phyloP scores from a whole-genome alignment of 108 stramenopile genomes.

The Conticribra weissflogii region DNA sequence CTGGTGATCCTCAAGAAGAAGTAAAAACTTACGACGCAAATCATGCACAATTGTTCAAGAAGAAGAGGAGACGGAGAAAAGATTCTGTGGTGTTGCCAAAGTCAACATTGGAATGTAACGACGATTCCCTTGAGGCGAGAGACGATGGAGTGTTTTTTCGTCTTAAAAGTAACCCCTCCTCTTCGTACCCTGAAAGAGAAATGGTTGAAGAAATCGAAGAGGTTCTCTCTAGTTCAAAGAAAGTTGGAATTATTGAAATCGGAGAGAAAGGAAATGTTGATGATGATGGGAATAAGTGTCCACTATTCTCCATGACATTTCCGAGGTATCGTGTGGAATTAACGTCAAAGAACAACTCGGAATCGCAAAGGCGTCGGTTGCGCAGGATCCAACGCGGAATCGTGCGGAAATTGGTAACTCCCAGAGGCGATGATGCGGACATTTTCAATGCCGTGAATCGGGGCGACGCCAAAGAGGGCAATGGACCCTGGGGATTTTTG shows the following conservation, averaged over 20 bases:
- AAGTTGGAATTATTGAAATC: no score
- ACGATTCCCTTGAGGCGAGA: no score
- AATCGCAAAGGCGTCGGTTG: conserved; percentile 19
- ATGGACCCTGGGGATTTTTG: conserved; percentile 14
- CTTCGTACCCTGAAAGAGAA: no score
- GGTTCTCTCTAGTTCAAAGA: background rate
- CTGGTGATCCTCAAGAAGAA: no score
- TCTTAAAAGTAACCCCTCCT: no score
- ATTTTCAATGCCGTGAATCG: background rate
- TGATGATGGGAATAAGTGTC: conserved; percentile 1
- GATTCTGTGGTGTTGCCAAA: background rate
- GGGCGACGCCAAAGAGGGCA: conserved; percentile 17
- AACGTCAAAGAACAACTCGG: conserved; percentile 27
- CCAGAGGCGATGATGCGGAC: no score
- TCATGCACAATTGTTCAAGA: no score
- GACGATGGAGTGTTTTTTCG: no score
- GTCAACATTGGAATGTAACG: conserved; percentile 1
- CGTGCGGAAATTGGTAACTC: conserved; percentile 29
- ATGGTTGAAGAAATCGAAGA: background rate
- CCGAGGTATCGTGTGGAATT: conserved; percentile 63
- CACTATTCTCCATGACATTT: conserved; percentile 57
- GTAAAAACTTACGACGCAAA: no score
- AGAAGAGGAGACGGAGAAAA: background rate
- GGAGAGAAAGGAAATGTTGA: background rate
- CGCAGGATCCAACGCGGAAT: conserved; percentile 16